A percentile compares a stretch with the other conserved stretches of the same genome.
These are phyloP conservation scores for Aspergillus biplanus DNA, from an alignment of 495 filamentous ascomycete species.

Conservation along the genomic window DNA sequence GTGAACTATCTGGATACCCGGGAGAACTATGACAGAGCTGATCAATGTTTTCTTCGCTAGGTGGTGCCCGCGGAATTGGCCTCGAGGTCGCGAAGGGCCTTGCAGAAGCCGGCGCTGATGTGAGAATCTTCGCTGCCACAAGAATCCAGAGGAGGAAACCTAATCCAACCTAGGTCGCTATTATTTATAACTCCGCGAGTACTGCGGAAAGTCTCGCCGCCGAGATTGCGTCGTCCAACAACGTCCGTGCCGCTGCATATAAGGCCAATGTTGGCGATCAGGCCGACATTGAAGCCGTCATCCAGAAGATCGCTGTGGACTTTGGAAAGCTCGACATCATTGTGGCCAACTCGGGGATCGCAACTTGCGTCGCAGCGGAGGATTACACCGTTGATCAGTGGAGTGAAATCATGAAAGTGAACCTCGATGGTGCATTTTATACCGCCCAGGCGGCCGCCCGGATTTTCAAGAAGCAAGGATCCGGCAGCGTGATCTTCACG, in stretches of 20 bases:
- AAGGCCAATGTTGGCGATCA: constrained; percentile 64
- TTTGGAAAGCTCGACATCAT: constrained; percentile 74
- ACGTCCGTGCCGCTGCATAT: constrained; percentile 50
- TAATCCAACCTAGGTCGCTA: constrained; percentile 42
- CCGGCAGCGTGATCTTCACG: constrained; percentile 33
- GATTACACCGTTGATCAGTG: constrained; percentile 25
- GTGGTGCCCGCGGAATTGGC: constrained; percentile 79
- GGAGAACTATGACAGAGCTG: too few species aligned
- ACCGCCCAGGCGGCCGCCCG: constrained; percentile 41
- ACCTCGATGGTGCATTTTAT: constrained; percentile 40
- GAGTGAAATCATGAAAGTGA: constrained; percentile 35
- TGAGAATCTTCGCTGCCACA: not conserved
- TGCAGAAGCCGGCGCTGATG: constrained; percentile 77
- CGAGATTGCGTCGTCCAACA: constrained; percentile 63
- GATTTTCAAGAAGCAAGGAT: constrained; percentile 32
- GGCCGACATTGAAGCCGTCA: constrained; percentile 51
- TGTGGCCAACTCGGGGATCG: constrained; percentile 72
- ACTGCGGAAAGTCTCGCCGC: constrained; percentile 64
- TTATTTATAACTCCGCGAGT: constrained; percentile 76
- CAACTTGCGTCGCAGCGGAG: constrained; percentile 36
- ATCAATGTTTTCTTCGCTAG: too few species aligned
- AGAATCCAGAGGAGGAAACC: constrained; percentile 40
- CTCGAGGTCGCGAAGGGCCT: constrained; percentile 65
- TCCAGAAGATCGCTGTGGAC: constrained; percentile 59
- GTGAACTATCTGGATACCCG: too few species aligned